Evolutionary conservation across 441 rosid genomes (phyloP).

Genomic region (Adansonia rubrostipa): DNA sequence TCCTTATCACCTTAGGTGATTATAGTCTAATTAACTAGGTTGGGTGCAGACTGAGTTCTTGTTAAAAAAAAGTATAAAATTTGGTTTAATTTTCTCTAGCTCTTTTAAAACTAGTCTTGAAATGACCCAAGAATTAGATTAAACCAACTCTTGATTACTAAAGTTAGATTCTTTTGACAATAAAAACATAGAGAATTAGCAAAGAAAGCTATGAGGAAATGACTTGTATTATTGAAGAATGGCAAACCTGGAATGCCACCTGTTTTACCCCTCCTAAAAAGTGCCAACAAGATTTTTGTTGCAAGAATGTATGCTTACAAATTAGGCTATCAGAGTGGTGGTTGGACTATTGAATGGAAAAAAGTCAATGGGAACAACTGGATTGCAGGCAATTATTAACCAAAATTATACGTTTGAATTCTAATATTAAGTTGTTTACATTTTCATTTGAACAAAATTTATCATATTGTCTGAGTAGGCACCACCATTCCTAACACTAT

Average conservation of each 20-base stretch:
- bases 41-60: slow-evolving; percentile 27
- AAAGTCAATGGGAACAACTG: slow-evolving; percentile 23
- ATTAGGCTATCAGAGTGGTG: slow-evolving; percentile 24
- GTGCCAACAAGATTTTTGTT: slow-evolving; percentile 22
- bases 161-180: not conserved
- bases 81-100: not conserved
- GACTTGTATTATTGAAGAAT: slow-evolving; percentile 23
- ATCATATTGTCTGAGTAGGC: not conserved
- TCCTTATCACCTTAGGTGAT: slow-evolving; percentile 47
- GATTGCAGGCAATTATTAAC: slow-evolving; percentile 11
- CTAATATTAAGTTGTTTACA: not conserved
- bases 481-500: slow-evolving; percentile 23
- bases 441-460: too few species aligned
- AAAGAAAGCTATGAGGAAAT: slow-evolving; percentile 24
- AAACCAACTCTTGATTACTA: not conserved
- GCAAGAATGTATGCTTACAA: slow-evolving; percentile 20
- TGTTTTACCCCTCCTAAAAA: slow-evolving; percentile 23
- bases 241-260: slow-evolving; percentile 23
- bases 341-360: slow-evolving; percentile 25
- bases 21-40: slow-evolving; percentile 34
- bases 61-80: not conserved
- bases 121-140: not conserved
- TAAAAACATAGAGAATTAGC: slow-evolving; percentile 24
- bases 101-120: not conserved
- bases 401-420: not conserved